A percentile compares a stretch with the other conserved stretches of the same genome.
Evolutionary conservation across 305 asterid genomes (phyloP).

Genomic region (Solanum hybrid): DNA sequence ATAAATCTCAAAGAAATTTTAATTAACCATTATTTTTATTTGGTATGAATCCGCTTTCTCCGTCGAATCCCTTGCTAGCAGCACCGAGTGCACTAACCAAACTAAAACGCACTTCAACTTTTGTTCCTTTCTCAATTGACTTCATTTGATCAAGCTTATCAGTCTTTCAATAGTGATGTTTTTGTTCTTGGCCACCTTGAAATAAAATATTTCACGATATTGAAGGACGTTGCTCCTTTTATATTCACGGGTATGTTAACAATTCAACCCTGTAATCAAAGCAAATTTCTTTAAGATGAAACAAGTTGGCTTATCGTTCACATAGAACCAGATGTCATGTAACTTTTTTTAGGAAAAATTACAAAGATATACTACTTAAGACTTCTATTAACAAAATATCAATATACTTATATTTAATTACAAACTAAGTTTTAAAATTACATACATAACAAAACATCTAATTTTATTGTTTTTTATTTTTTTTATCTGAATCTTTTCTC

Average conservation of each 20-base stretch:
- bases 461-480: no score
- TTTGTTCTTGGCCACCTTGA: background rate
- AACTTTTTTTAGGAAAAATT: no score
- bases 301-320: background rate
- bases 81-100: background rate
- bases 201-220: no score
- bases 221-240: background rate
- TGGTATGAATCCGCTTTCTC: background rate
- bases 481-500: no score
- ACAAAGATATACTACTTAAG: no score
- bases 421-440: no score
- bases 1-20: background rate
- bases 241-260: background rate
- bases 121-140: background rate
- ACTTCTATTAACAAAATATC: no score
- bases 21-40: no score
- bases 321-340: background rate
- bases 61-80: background rate
- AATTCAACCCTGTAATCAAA: background rate
- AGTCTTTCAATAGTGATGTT: background rate
- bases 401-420: no score
- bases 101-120: background rate
- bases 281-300: background rate
- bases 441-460: no score
- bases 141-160: background rate